Conservation (phyloP, 441 rosid species). For the Hura crepitans region DNA sequence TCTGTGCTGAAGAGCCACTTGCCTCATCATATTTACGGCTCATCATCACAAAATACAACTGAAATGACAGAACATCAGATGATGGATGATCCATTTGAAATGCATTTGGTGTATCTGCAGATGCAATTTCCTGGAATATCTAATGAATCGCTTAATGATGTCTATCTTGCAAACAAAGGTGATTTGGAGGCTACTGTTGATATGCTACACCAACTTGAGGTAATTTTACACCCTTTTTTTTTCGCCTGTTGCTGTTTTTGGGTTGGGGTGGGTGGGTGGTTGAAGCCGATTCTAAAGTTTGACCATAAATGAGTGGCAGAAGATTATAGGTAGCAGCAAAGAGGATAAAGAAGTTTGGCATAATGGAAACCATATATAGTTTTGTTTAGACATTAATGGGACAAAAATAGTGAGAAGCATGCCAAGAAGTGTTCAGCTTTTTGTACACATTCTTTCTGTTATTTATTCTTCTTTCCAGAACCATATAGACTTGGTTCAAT, state of each 20-base stretch:
- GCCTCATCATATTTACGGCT: slow-evolving; percentile 26
- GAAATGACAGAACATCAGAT: slow-evolving; percentile 36
- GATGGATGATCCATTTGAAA: slow-evolving; percentile 55
- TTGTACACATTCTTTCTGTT: not conserved
- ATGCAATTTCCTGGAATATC: slow-evolving; percentile 73
- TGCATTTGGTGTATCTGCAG: slow-evolving; percentile 67
- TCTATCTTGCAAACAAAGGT: slow-evolving; percentile 60
- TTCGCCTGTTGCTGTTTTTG: too few relatives aligned
- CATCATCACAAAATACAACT: slow-evolving; percentile 34
- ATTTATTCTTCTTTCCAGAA: not conserved
- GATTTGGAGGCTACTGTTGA: slow-evolving; percentile 72
- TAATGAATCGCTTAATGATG: slow-evolving; percentile 64
- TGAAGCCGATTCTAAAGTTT: too few relatives aligned
- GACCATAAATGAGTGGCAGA: not conserved
- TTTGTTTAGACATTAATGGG: slow-evolving; percentile 4
- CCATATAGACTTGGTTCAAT: not conserved
- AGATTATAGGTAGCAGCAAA: not conserved
- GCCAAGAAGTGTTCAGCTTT: not conserved
- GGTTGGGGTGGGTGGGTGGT: too few relatives aligned
- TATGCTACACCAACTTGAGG: slow-evolving; percentile 88
- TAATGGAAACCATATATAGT: not conserved
- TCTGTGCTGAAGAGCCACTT: slow-evolving; percentile 30
- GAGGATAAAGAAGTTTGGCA: not conserved
- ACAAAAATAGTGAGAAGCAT: not conserved
- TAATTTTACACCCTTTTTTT: slow-evolving; percentile 22